Conservation (phyloP, 2,329 filamentous ascomycete species). For the Cladosporium sp. region DNA sequence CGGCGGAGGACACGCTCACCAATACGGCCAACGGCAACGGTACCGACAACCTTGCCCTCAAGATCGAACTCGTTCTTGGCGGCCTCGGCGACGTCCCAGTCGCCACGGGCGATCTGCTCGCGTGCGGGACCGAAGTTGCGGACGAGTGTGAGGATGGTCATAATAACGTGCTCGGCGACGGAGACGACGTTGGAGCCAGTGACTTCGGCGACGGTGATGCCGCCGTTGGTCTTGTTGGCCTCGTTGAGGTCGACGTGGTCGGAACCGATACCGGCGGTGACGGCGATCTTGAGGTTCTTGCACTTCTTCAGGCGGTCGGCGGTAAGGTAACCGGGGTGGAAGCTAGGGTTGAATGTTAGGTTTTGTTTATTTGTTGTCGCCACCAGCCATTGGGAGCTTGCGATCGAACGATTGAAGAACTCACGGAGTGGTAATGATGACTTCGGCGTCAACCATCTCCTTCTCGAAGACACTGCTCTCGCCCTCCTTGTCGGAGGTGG, state of each 20-base stretch:
- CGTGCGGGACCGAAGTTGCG: conserved; percentile 98
- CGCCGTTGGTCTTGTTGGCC: conserved; percentile 97
- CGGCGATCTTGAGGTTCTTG: conserved; percentile 96
- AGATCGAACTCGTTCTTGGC: conserved; percentile 99
- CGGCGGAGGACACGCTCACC: conserved; percentile 95
- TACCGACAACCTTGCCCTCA: conserved; percentile 95
- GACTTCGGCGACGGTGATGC: conserved; percentile 94
- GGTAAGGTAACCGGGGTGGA: conserved; percentile 97
- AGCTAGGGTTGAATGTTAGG: conserved; percentile 49
- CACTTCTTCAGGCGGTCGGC: conserved; percentile 94
- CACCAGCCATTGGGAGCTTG: conserved; percentile 1
- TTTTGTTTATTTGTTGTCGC: not conserved
- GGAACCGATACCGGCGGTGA: conserved; percentile 96
- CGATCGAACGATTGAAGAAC: conserved; percentile 23
- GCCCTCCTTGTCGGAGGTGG: conserved; percentile 96
- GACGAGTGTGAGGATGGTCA: conserved; percentile 94
- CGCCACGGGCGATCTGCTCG: conserved; percentile 81
- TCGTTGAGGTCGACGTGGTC: conserved; percentile 97
- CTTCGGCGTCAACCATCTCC: conserved; percentile 92
- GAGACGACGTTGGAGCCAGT: conserved; percentile 98
- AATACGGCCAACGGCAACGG: conserved; percentile 94
- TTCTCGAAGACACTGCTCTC: conserved; percentile 90
- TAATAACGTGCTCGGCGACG: conserved; percentile 97
- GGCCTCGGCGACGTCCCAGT: conserved; percentile 92
- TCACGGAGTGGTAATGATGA: conserved; percentile 98